Evolutionary conservation across 225 moss, liverwort and hornwort genomes (phyloP).

Genomic region (Asterella californica): DNA sequence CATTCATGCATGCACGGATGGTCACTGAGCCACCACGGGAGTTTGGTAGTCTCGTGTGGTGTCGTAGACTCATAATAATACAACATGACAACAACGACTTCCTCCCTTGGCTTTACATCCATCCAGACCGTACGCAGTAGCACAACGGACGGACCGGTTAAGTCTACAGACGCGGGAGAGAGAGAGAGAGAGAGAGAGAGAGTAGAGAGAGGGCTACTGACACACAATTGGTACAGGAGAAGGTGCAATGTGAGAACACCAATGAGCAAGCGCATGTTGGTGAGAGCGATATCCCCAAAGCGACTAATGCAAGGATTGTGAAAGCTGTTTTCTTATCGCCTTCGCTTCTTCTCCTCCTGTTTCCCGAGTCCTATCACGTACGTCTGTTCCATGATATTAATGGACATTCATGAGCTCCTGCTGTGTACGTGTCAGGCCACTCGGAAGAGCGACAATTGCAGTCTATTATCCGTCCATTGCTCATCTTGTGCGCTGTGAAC

Average conservation of each 20-base stretch:
- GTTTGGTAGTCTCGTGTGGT: neutral
- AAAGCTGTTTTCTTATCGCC: conserved; percentile 8
- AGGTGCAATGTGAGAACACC: neutral
- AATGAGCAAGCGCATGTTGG: neutral
- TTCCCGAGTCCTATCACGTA: neutral
- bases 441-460: too few relatives aligned
- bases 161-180: neutral
- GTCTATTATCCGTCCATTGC: too few relatives aligned
- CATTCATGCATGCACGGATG: too few relatives aligned
- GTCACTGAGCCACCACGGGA: too few relatives aligned
- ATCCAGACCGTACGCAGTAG: neutral
- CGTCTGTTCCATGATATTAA: neutral
- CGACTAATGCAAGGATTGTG: neutral
- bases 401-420: neutral
- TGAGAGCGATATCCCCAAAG: neutral
- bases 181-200: neutral
- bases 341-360: conserved; percentile 6
- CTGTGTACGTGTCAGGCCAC: neutral
- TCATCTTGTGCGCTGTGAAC: too few relatives aligned
- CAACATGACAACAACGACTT: neutral
- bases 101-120: neutral
- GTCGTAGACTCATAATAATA: neutral
- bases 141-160: neutral
- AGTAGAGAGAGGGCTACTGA: neutral
- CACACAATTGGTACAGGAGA: neutral